Evolutionary conservation across 108 stramenopile species (phyloP), one percentile per base, ranked within the genome.

Genomic region (Chaetoceros tenuissimus): DNA sequence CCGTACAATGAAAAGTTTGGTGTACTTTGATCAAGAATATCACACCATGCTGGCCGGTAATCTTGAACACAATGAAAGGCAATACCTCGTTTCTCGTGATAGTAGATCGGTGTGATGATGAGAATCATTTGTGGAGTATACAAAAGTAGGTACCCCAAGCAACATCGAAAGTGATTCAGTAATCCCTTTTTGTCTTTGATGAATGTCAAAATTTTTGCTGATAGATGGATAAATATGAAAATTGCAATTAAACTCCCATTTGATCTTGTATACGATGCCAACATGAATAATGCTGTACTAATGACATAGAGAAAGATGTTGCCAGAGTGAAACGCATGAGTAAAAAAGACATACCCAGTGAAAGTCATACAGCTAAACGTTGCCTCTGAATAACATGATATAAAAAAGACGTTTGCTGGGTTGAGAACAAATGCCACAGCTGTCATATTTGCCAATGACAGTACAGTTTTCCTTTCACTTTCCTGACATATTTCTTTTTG

Each of bases 381-480:
- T 2, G 85, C 74, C 69, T 93, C 92, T 17, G 87, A 87, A 67
- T 93, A 93, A 13, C 79, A 77, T 5, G 82, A 60, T 28, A 66
- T 68, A 78, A 93, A 93, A 61, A 93, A 93, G 13, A 93, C 78
- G 46, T 64, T 72, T 19, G 92, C 87, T 44, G 92, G 92, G 59
- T 93, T 93, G 67, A 73, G 20, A 40, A 64, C 75, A 71, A 67
- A 83, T 46, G 63, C 67, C 67, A 7, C 22, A 43, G 45, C 50
- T 3, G 25, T 29, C 2, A 44, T 13, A 10, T 34, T 34, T 31
- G 60, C 22, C 18, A 53, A 24, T 20, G 17, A 25, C 40, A 48
- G 40, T 23, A 22, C 45, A 3, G 2, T 31, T 20, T 31, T 23
- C 28, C 3, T 53, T 60, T 7, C 64, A 27, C 53, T 26, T 18